phyloP scores from a whole-genome alignment of 2,329 filamentous ascomycete genomes.

The Penicillium sp. region DNA sequence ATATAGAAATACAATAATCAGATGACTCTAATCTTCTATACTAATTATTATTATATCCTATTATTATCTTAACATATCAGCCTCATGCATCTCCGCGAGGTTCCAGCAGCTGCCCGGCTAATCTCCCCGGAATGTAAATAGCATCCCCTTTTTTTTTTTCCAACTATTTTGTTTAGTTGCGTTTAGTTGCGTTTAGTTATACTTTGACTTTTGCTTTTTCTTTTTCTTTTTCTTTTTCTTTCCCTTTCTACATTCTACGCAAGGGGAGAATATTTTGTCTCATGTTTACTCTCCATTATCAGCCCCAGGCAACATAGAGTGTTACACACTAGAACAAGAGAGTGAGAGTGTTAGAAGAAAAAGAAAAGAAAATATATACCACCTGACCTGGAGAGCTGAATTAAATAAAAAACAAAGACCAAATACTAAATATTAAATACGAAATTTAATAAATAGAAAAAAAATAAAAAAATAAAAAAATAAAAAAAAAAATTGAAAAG shows the following conservation, averaged over 20 bases:
- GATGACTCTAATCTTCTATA: constrained; percentile 4
- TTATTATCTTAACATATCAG: not conserved
- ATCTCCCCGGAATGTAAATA: constrained; percentile 15
- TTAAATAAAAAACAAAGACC: not conserved
- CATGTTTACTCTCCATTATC: constrained; percentile 19
- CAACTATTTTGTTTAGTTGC: not conserved
- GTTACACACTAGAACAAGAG: constrained; percentile 22
- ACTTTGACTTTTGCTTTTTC: not conserved
- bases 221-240: not conserved
- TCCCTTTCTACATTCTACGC: constrained; percentile 4
- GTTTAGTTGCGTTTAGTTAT: not conserved
- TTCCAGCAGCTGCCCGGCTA: constrained; percentile 15
- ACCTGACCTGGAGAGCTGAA: constrained; percentile 13
- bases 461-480: too few relatives aligned
- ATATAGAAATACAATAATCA: not conserved
- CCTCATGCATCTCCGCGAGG: not conserved
- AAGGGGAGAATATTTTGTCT: constrained; percentile 14
- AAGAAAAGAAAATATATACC: constrained; percentile 6
- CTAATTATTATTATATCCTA: not conserved
- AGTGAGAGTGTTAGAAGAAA: constrained; percentile 5
- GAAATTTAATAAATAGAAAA: too few relatives aligned
- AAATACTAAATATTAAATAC: not conserved
- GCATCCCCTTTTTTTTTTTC: not conserved
- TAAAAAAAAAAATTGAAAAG: too few relatives aligned
- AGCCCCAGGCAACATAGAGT: constrained; percentile 20